These are phyloP conservation scores for Wallacemonas collosoma DNA, from an alignment of 208 protist species.

Conservation along the genomic window DNA sequence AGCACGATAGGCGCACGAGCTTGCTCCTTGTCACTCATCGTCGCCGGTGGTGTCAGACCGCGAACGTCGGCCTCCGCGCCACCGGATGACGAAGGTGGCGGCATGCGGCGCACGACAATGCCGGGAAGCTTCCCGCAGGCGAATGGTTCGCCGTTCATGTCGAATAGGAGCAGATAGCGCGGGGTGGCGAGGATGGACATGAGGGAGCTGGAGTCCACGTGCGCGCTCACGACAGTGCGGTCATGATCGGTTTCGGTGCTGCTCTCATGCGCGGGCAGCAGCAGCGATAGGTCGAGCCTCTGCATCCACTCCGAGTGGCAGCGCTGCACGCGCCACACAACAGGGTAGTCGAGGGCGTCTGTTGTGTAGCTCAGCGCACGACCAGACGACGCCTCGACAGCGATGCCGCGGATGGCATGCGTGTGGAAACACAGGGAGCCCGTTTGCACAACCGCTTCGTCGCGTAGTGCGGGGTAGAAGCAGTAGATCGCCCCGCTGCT, in stretches of 20 bases:
- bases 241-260: constrained; percentile 16
- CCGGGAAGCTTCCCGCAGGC: constrained; percentile 50
- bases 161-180: constrained; percentile 74
- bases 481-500: constrained; percentile 73
- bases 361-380: constrained; percentile 70
- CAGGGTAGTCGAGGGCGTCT: constrained; percentile 50
- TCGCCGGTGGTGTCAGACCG: background rate
- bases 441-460: constrained; percentile 30
- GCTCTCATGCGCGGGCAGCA: constrained; percentile 23
- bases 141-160: constrained; percentile 69
- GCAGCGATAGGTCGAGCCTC: constrained; percentile 30
- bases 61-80: no score
- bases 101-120: background rate
- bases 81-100: background rate
- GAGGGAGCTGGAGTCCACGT: constrained; percentile 38
- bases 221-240: constrained; percentile 45
- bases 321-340: constrained; percentile 81
- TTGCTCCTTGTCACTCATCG: background rate
- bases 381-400: constrained; percentile 32
- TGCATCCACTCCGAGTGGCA: constrained; percentile 41
- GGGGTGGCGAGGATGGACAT: constrained; percentile 59
- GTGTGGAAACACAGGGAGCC: constrained; percentile 68
- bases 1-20: constrained; percentile 23
- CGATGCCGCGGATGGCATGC: constrained; percentile 61
- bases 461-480: constrained; percentile 48